Evolutionary conservation across 768 basidiomycete species (phyloP), one percentile per base, ranked within the genome.

Genomic region (Tricholoma hemisulphureum): DNA sequence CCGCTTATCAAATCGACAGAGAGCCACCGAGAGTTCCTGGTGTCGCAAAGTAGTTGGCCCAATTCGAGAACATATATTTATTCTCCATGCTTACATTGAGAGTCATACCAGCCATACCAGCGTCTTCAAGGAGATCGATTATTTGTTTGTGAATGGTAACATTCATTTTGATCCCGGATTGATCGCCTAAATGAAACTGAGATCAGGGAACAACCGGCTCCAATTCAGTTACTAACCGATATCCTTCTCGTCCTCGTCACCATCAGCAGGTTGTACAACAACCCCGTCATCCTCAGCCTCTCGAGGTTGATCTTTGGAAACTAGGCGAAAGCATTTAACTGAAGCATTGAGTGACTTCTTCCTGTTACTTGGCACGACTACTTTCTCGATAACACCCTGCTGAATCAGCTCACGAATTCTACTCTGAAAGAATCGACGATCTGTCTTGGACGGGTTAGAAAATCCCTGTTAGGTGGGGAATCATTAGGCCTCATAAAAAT

Each of bases 341-440:
- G 75, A 78, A 37, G 76, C 69, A 51, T 76, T 78, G 39, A 71
- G 66, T 18, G 78, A 75, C 56, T 78, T 77, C 61, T 78, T 83
- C 55, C 71, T 75, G 65, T 80, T 78, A 62, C 74, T 84, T 4
- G 88, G 87, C 8, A 93, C 85, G 41, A 83, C 71, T 26, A 94
- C 83, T 58, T 84, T 86, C 67, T 94, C 92, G 32, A 95, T 80
- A 35, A 90, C 65, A 6, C 89, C 85, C 65, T 88, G 83, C 53
- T 84, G 81, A 18, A 90, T 80, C 64, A 95, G 76, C 62, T 89
- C 89, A 2, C 85, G 82, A 37, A 94, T 75, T 43, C 91, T 80
- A 32, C 80, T 83, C 65, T 86, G 84, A 68, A 95, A 92, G 65
- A 93, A 91, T 13, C 92, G 83, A n/a, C 92, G 82, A 62, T 93